These are phyloP conservation scores for Nigrospora oryzae DNA, from an alignment of 2,329 filamentous ascomycete species.

Conservation along the genomic window DNA sequence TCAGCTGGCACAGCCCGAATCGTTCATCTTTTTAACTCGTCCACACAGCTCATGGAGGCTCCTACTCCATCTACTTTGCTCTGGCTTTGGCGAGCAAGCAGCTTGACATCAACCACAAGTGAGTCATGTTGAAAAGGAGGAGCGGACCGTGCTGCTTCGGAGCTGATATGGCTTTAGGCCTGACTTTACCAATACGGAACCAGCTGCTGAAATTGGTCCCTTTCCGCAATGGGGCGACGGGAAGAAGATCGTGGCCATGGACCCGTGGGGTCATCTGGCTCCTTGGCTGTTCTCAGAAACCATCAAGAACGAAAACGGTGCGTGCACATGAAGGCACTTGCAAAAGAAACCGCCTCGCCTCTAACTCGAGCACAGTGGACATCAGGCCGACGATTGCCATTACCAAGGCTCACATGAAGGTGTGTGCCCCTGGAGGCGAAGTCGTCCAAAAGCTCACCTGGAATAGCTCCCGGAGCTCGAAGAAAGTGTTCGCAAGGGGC, in stretches of 20 bases:
- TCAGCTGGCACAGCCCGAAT: neutral
- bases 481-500: slow-evolving; percentile 72
- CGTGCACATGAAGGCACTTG: slow-evolving; percentile 2
- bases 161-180: slow-evolving; percentile 27
- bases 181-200: slow-evolving; percentile 77
- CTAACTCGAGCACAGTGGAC: slow-evolving; percentile 44
- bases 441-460: slow-evolving; percentile 4
- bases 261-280: slow-evolving; percentile 81
- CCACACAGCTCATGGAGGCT: slow-evolving; percentile 56
- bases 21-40: slow-evolving; percentile 10
- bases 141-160: neutral
- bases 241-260: slow-evolving; percentile 97
- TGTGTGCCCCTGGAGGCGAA: slow-evolving; percentile 8
- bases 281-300: slow-evolving; percentile 76
- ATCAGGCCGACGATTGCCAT: slow-evolving; percentile 87
- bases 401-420: slow-evolving; percentile 88
- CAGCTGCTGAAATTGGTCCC: slow-evolving; percentile 79
- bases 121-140: slow-evolving; percentile 8
- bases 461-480: slow-evolving; percentile 76
- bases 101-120: slow-evolving; percentile 71
- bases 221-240: slow-evolving; percentile 84
- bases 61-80: slow-evolving; percentile 93
- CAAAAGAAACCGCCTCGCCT: neutral
- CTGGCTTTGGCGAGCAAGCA: slow-evolving; percentile 88
- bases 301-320: slow-evolving; percentile 66